Percentiles rank a stretch among this genome's conserved stretches.
These are phyloP conservation scores for Cercospora sp. DNA, from an alignment of 2,329 filamentous ascomycete species.

Conservation along the genomic window DNA sequence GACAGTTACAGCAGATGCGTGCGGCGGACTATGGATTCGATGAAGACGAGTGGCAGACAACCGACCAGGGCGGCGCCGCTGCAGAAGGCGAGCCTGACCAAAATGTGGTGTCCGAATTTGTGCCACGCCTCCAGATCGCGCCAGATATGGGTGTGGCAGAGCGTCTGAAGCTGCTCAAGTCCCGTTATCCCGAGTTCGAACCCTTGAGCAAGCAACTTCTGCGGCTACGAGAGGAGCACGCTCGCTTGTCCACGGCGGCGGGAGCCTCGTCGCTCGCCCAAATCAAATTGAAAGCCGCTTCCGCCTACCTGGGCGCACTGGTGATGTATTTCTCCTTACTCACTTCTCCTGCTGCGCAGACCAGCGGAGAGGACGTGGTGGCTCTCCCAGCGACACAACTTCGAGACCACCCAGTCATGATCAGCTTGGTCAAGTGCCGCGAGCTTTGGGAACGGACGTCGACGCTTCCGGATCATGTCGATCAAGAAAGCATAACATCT, in stretches of 20 bases:
- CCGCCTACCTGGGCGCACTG: slow-evolving; percentile 81
- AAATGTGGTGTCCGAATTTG: slow-evolving; percentile 77
- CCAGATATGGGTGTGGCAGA: slow-evolving; percentile 76
- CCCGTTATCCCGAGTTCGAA: slow-evolving; percentile 89
- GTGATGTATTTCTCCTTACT: slow-evolving; percentile 93
- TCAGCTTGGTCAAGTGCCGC: slow-evolving; percentile 74
- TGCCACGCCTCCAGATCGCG: slow-evolving; percentile 79
- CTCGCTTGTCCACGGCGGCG: slow-evolving; percentile 21
- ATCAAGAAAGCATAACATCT: background rate
- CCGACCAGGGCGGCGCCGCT: slow-evolving; percentile 45
- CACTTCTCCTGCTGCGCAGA: slow-evolving; percentile 68
- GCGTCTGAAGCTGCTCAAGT: slow-evolving; percentile 70
- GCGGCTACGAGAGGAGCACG: slow-evolving; percentile 57
- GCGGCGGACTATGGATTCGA: slow-evolving; percentile 94
- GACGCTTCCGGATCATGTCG: slow-evolving; percentile 49
- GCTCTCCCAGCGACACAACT: slow-evolving; percentile 75
- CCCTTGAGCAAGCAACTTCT: slow-evolving; percentile 78
- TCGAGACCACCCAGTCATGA: slow-evolving; percentile 89
- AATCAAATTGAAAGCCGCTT: slow-evolving; percentile 76
- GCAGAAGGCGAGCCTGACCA: slow-evolving; percentile 42
- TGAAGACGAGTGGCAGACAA: slow-evolving; percentile 73
- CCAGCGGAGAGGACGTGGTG: slow-evolving; percentile 52
- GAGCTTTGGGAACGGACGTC: slow-evolving; percentile 77
- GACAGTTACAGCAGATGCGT: slow-evolving; percentile 83
- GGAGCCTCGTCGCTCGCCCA: slow-evolving; percentile 23